Evolutionary conservation across 129 eudicot species (phyloP).

Genomic region (Mikania micrantha): DNA sequence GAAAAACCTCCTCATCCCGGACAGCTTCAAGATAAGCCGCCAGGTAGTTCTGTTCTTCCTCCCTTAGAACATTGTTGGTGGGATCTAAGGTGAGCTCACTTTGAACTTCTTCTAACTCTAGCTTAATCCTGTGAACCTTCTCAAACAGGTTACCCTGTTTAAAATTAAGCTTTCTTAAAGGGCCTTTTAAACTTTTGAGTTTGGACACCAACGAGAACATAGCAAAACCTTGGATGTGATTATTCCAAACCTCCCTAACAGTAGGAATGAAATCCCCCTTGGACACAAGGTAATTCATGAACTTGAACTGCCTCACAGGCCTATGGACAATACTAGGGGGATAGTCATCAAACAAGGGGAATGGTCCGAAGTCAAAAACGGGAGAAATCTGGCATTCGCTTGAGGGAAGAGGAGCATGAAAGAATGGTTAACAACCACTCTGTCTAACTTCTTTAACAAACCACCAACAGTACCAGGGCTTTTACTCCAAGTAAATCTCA

Average conservation of each 20-base stretch:
- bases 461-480: no score
- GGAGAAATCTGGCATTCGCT: no score
- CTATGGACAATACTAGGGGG: no score
- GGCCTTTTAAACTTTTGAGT: no score
- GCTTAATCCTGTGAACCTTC: background rate
- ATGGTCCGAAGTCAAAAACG: no score
- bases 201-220: background rate
- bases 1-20: background rate
- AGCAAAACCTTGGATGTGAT: background rate
- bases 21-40: background rate
- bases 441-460: no score
- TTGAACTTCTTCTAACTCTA: background rate
- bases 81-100: background rate
- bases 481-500: no score
- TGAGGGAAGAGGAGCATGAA: no score
- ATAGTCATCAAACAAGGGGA: no score
- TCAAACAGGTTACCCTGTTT: background rate
- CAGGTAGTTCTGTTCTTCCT: background rate
- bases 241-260: background rate
- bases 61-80: background rate
- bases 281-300: no score
- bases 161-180: background rate
- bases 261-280: background rate
- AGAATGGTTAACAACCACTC: no score
- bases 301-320: no score